Base-by-base conservation (phyloP, 495 filamentous ascomycete genomes). In the Cudoniella acicularis region DNA sequence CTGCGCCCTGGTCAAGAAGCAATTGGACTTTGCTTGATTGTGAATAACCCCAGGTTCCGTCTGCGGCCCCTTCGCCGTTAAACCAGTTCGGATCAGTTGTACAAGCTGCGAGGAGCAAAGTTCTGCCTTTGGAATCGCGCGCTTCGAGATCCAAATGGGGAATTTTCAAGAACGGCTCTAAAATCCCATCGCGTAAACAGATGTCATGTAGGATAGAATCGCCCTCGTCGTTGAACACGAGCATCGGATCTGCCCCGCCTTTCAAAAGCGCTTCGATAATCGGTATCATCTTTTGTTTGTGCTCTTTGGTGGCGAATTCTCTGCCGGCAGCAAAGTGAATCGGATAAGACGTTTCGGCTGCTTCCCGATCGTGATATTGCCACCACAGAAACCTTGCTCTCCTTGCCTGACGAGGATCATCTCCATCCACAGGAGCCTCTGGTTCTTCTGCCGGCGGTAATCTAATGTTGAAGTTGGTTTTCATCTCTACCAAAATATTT, bases 31-130 rank as follows among this genome's bases (percentile, higher is more conserved):
- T 25, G 43, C 13, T 46, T 46, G 43, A 6, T 46, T 46, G 43
- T 46, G 43, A 21, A 13, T 53, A 52, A 25, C 55, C 17, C 36
- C 63, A 49, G 20, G 26, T 25, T 10, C 25, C 6, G 13, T 41
- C 8, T 10, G 46, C 48, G 46, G 64, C 60, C 16, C 67, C 65
- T 11, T 50, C 42, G 3, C 4, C 18, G 50, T 60, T 36, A 17
- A 48, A 8, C 10, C 24, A 10, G 24, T 16, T 10, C 2, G 62
- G 62, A 49, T 67, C 62, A 16, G 62, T 54, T 20, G 61, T 63
- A 25, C 49, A 51, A 25, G 49, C 49, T 51, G 49, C 21, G 21
- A 51, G 21, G 4, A 51, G 49, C 4, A 51, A 17, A 21, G 49
- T 51, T 17, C 49, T 24, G 3, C 49, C 49, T 25, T 51, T 11